phyloP scores from a whole-genome alignment of 352 stramenopile species.

The Lagenidium sp. region DNA sequence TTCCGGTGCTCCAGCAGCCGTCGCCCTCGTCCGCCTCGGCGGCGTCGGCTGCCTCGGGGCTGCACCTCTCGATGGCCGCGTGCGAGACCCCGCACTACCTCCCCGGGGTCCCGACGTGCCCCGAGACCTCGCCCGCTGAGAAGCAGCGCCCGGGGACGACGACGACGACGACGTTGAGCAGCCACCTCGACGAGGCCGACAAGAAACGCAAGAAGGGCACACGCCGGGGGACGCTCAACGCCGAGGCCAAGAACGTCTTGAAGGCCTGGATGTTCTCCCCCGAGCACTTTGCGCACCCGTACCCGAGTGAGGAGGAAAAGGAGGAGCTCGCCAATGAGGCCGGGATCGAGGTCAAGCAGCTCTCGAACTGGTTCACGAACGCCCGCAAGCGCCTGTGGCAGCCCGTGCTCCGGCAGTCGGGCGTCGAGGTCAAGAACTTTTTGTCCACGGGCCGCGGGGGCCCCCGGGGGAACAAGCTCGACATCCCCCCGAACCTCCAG shows the following conservation, averaged over 20 bases:
- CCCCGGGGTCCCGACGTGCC: conserved; percentile 12
- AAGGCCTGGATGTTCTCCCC: conserved; percentile 88
- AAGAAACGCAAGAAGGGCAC: conserved; percentile 75
- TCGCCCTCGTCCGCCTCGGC: too few relatives aligned
- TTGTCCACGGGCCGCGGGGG: conserved; percentile 72
- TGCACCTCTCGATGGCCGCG: conserved; percentile 20
- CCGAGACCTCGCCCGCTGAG: conserved; percentile 29
- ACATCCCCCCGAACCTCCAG: conserved; percentile 55
- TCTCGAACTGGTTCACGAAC: conserved; percentile 88
- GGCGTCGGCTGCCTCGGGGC: too few relatives aligned
- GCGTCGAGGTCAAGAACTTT: conserved; percentile 88
- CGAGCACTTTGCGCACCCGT: conserved; percentile 82
- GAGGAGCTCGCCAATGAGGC: conserved; percentile 70
- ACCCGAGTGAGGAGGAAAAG: conserved; percentile 85
- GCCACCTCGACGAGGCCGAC: conserved; percentile 12
- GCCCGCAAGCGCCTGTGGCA: conserved; percentile 84
- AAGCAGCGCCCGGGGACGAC: conserved; percentile 17
- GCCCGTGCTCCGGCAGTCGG: conserved; percentile 74
- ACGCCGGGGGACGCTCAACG: conserved; percentile 69
- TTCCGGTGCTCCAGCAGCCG: conserved; percentile 52
- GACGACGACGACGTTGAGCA: conserved; percentile 15
- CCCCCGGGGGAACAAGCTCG: conserved; percentile 68
- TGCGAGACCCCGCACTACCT: conserved; percentile 28
- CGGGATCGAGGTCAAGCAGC: conserved; percentile 83
- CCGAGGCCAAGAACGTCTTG: conserved; percentile 78